Conservation (phyloP, 805 yeast genomes). For the Schizosaccharomyces lindneri region DNA sequence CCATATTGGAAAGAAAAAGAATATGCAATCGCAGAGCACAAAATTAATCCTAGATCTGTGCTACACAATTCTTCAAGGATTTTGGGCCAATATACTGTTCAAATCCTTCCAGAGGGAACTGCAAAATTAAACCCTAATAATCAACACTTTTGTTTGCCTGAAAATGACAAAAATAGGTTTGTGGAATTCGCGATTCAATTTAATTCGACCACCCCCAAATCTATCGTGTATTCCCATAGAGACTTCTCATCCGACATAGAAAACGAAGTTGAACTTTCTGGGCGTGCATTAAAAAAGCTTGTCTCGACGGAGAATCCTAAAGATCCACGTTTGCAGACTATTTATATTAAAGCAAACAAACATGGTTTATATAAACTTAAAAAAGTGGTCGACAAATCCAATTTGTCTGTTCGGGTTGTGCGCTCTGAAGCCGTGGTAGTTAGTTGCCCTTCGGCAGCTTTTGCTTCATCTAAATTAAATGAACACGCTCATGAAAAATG, state of each 20-base stretch:
- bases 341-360: constrained; percentile 30
- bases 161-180: not conserved
- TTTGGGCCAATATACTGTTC: constrained; percentile 64
- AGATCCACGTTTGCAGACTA: constrained; percentile 14
- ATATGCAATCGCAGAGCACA: constrained; percentile 14
- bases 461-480: not conserved
- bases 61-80: constrained; percentile 29
- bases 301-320: constrained; percentile 3
- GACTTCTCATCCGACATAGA: constrained; percentile 29
- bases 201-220: constrained; percentile 55
- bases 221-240: constrained; percentile 36
- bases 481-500: constrained; percentile 26
- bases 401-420: constrained; percentile 32
- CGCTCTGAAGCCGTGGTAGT: constrained; percentile 43
- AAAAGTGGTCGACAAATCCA: constrained; percentile 37
- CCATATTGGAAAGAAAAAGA: constrained; percentile 12
- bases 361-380: constrained; percentile 61
- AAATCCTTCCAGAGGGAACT: constrained; percentile 75
- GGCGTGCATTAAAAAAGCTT: constrained; percentile 25
- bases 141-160: constrained; percentile 31
- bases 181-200: constrained; percentile 40
- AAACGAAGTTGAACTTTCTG: constrained; percentile 27
- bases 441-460: constrained; percentile 47
- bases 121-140: constrained; percentile 59
- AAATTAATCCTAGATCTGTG: constrained; percentile 13